Base-by-base conservation (phyloP, 2,329 filamentous ascomycete species). In the Venturiaceae sp. region DNA sequence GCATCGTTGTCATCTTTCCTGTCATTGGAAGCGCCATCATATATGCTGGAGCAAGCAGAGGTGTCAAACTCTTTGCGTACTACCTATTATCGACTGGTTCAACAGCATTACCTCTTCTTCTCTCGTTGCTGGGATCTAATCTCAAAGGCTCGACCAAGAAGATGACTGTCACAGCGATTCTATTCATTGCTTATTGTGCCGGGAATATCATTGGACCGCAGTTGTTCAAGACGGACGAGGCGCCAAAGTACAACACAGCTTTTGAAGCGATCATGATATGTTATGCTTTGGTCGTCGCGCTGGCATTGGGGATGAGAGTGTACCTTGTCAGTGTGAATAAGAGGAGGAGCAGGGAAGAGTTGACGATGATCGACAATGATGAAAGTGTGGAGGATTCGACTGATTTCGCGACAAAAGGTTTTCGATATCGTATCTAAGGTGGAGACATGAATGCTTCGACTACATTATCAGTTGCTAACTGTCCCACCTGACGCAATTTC, bases 171-270 rank as follows among this genome's bases (percentile, higher is more conserved):
- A 79, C 79, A 19, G 67, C 78, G 1, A 67, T 77, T 16, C 68
- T 78, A 0, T 74, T 80, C 46, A 69, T 79, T 4, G 77, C 75
- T 0, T 82, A 72, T 55, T 73, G 68, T 34, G 52, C 69, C 0
- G 69, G 69, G 1, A 77, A 76, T 53, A 73, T 77, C 53, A 68
- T 75, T 3, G 72, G 67, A 0, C 74, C 74, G 0, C 68, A 73
- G 53, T 74, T 75, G 28, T 77, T 76, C 64, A 66, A 68, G 32
- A 56, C 69, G 0, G 58, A 63, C 0, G 69, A 75, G 53, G 66
- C 69, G 0, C 73, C 68, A 0, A 59, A 65, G 1, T 75, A 75
- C 60, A 30, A 36, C 4, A 16, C 33, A 19, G 58, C 58, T 8
- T 58, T 58, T 21, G 46, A 58, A 19, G 44, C 58, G 5, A 44